These are phyloP conservation scores for Dioscorea cayenensis DNA, from an alignment of 116 monocot genomes.

Conservation along the genomic window DNA sequence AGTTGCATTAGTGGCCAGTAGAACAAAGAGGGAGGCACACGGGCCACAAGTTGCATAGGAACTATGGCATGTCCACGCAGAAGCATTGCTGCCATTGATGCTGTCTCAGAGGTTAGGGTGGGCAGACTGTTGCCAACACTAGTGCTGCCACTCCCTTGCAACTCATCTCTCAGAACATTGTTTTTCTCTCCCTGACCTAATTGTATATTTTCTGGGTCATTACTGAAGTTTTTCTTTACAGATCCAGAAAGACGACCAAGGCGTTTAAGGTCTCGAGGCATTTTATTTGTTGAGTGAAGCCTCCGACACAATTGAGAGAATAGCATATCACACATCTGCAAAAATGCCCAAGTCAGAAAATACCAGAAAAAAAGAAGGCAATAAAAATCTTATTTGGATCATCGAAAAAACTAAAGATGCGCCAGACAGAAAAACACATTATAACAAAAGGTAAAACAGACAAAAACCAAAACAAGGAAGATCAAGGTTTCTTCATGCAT, in stretches of 20 bases:
- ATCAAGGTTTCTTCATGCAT: no score
- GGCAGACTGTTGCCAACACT: slow-evolving; percentile 2
- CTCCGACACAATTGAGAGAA: slow-evolving; percentile 88
- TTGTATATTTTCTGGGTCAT: slow-evolving; percentile 12
- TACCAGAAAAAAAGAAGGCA: no score
- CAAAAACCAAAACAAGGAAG: neutral
- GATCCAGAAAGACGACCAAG: slow-evolving; percentile 18
- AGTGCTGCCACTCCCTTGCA: slow-evolving; percentile 6
- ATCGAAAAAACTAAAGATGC: neutral
- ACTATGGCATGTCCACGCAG: slow-evolving; percentile 74
- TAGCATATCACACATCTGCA: slow-evolving; percentile 92
- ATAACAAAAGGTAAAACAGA: neutral
- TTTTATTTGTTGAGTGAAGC: slow-evolving; percentile 35
- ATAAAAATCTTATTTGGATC: neutral
- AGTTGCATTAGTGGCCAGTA: slow-evolving; percentile 96
- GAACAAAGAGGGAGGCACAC: slow-evolving; percentile 72
- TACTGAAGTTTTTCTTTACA: slow-evolving; percentile 16
- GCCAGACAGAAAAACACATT: neutral
- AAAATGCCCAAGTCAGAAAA: neutral
- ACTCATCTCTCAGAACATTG: slow-evolving; percentile 18
- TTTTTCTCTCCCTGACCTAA: slow-evolving; percentile 7
- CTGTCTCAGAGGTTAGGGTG: slow-evolving; percentile 22
- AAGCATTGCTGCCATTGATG: slow-evolving; percentile 85
- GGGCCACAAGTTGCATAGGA: slow-evolving; percentile 78
- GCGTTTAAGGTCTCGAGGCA: slow-evolving; percentile 20